Evolutionary conservation across 1,284 basidiomycete species (phyloP).

Genomic region (Ganoderma boninense): DNA sequence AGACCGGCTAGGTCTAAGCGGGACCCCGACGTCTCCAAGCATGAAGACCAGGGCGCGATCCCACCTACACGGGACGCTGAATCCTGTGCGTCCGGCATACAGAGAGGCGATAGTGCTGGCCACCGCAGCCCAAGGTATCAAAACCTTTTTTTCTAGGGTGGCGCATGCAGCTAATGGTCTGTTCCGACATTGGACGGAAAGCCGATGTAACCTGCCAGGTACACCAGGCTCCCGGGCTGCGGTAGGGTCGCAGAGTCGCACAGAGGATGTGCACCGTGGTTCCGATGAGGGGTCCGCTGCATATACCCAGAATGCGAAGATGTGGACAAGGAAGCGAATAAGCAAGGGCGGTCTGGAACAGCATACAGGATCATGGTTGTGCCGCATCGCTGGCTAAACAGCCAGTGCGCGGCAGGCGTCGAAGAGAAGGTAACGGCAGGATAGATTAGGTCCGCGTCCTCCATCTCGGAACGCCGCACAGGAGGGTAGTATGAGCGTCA

Average conservation of each 20-base stretch:
- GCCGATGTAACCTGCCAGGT: background rate
- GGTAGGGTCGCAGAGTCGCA: background rate
- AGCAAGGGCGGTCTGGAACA: conserved; percentile 2
- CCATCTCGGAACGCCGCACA: background rate
- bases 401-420: background rate
- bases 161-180: background rate
- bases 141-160: background rate
- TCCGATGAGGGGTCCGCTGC: background rate
- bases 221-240: background rate
- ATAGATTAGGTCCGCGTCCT: background rate
- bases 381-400: background rate
- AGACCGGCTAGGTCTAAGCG: background rate
- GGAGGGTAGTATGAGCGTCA: background rate
- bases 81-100: background rate
- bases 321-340: conserved; percentile 6
- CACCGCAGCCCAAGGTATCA: background rate
- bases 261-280: background rate
- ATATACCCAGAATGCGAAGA: background rate
- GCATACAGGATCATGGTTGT: conserved; percentile 1
- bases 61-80: background rate
- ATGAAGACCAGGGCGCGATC: background rate
- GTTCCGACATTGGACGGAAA: background rate
- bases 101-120: background rate
- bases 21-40: background rate
- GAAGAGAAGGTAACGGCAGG: background rate